These are phyloP conservation scores for Colletotrichum sojae DNA, from an alignment of 2,329 filamentous ascomycete species.

Conservation along the genomic window DNA sequence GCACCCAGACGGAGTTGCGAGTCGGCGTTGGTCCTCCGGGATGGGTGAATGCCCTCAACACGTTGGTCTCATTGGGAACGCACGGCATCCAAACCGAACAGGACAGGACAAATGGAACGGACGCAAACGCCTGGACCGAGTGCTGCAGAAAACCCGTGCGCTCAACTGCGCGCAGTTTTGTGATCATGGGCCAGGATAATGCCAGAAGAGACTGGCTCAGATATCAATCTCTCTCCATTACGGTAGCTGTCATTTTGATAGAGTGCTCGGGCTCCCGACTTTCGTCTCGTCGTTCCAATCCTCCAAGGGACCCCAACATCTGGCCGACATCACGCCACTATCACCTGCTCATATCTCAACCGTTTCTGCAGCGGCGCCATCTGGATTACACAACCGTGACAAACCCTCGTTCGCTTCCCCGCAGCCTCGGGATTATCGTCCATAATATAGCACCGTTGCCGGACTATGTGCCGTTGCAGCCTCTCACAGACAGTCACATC, in stretches of 20 bases:
- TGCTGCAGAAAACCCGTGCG: no score
- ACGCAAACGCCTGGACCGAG: no score
- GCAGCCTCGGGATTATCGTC: background rate
- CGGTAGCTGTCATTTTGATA: conserved; percentile 3
- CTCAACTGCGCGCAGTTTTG: no score
- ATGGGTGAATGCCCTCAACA: background rate
- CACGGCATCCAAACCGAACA: no score
- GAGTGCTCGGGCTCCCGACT: conserved; percentile 14
- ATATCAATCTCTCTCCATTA: background rate
- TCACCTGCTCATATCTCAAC: conserved; percentile 12
- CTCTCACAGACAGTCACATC: conserved; percentile 4
- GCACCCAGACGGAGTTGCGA: background rate
- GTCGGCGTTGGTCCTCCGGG: background rate
- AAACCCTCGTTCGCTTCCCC: background rate
- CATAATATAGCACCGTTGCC: background rate
- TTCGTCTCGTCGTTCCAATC: conserved; percentile 1
- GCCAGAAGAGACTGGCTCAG: conserved; percentile 3
- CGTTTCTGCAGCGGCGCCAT: conserved; percentile 8
- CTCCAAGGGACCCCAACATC: conserved; percentile 1
- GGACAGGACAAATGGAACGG: no score
- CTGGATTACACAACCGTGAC: conserved; percentile 32
- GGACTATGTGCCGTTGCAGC: background rate
- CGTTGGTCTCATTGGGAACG: no score
- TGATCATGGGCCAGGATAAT: background rate
- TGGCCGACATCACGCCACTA: conserved; percentile 28